Evolutionary conservation across 2,329 filamentous ascomycete species (phyloP), one percentile per base, ranked within the genome.

Genomic region (Epichloe baconii): DNA sequence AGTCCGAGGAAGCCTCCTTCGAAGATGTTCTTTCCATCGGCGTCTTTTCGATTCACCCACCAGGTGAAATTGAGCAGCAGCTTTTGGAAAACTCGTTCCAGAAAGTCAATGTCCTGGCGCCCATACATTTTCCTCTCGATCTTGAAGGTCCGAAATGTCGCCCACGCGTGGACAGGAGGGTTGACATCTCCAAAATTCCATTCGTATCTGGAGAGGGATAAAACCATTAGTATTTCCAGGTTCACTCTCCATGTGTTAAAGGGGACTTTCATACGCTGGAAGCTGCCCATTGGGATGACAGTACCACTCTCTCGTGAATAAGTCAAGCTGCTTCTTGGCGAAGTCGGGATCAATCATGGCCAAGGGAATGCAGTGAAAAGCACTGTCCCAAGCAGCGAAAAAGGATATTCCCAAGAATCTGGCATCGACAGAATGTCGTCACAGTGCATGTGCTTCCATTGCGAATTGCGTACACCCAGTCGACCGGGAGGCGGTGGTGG

Each of bases 161-260:
- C 84, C 91, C 91, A 97, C 1, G 91, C 93, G 66, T 97, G 91
- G 1, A 97, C 91, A 0, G 91, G 91, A 26, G 91, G 91, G 60
- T 97, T 97, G 56, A 96, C 91, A 61, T 97, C 93, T 50, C 90
- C 85, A 70, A 96, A 97, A 65, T 97, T 96, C 91, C 91, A 97
- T 66, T 97, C 91, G 61, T 85, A 84, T 34, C 76, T 79, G 41
- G 17, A 7, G 15, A 10, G 15, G 3, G 21, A 47, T 15, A n/a
- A 10, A 47, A n/a, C 5, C 12, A 44, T 64, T 21, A 62, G 57
- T 19, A 17, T 34, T n/a, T n/a, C 19, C 5, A 21, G 14, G 15
- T 5, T 10, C 17, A 11, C 2, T 35, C 35, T 7, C 26, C 41
- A 37, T 3, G 36, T n/a, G 35, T 21, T 4, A 11, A 7, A 36